Evolutionary conservation across 1,284 basidiomycete genomes (phyloP).

Genomic region (Cryptococcus neoformans): DNA sequence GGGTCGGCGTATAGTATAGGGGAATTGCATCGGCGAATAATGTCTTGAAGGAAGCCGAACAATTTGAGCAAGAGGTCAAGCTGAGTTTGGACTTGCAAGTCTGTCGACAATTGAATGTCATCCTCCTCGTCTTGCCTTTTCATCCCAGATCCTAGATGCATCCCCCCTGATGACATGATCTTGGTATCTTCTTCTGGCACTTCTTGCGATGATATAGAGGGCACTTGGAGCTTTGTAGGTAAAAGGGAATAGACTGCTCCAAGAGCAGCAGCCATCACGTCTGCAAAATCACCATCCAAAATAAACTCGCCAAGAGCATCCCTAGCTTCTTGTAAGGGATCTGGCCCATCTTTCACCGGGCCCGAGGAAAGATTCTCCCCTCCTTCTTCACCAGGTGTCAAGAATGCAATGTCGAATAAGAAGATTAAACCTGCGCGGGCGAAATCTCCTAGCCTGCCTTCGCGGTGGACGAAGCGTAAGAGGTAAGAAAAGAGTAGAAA

Average conservation of each 20-base stretch:
- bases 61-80: slow-evolving; percentile 86
- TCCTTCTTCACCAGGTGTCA: slow-evolving; percentile 27
- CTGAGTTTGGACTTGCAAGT: slow-evolving; percentile 70
- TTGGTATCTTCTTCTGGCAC: slow-evolving; percentile 51
- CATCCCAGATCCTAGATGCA: slow-evolving; percentile 20
- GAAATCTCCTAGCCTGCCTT: slow-evolving; percentile 73
- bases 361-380: slow-evolving; percentile 48
- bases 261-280: slow-evolving; percentile 89
- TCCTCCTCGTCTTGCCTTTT: slow-evolving; percentile 23
- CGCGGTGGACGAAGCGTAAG: slow-evolving; percentile 89
- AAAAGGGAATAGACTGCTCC: slow-evolving; percentile 90
- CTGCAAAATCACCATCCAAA: slow-evolving; percentile 91
- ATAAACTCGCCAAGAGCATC: slow-evolving; percentile 89
- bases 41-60: slow-evolving; percentile 88
- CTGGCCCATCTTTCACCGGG: slow-evolving; percentile 38
- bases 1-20: slow-evolving; percentile 50
- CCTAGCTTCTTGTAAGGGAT: slow-evolving; percentile 75
- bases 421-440: slow-evolving; percentile 60
- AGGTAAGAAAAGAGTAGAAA: slow-evolving; percentile 94
- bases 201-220: slow-evolving; percentile 56
- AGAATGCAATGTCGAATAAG: slow-evolving; percentile 89
- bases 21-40: slow-evolving; percentile 50
- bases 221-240: slow-evolving; percentile 68
- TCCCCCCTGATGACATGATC: slow-evolving; percentile 63
- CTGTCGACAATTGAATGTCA: slow-evolving; percentile 56